Percentiles rank a stretch among this genome's conserved stretches.
Conservation (phyloP, 2,329 filamentous ascomycete genomes). For the Ilyonectria destructans region DNA sequence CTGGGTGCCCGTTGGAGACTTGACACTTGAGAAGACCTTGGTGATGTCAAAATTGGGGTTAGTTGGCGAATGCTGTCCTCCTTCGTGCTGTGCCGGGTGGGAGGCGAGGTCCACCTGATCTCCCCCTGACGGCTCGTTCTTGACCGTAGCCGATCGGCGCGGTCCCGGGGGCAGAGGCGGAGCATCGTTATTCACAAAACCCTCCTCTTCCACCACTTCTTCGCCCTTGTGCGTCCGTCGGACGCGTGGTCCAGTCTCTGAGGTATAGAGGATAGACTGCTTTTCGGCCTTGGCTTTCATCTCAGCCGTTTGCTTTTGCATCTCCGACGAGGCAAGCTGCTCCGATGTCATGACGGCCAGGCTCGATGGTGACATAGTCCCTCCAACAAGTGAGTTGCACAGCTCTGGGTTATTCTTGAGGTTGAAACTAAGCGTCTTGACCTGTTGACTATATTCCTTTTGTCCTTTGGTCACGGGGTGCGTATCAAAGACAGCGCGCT, state of each 20-base stretch:
- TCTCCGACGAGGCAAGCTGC: constrained; percentile 92
- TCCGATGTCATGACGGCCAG: constrained; percentile 91
- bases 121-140: constrained; percentile 53
- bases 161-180: constrained; percentile 49
- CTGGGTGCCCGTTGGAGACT: constrained; percentile 75
- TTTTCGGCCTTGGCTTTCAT: constrained; percentile 86
- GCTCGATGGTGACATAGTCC: constrained; percentile 79
- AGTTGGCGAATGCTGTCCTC: constrained; percentile 69
- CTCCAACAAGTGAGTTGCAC: constrained; percentile 81
- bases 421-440: constrained; percentile 87
- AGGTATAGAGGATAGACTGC: constrained; percentile 86
- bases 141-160: constrained; percentile 50
- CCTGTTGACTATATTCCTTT: constrained; percentile 73
- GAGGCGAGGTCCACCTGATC: constrained; percentile 46
- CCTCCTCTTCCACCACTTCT: constrained; percentile 87
- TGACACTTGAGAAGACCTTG: constrained; percentile 87
- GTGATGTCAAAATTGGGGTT: constrained; percentile 84
- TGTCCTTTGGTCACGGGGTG: constrained; percentile 64
- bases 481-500: constrained; percentile 77
- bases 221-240: constrained; percentile 96
- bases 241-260: constrained; percentile 81
- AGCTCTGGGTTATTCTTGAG: constrained; percentile 90
- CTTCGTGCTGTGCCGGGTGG: constrained; percentile 59
- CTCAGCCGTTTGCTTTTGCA: constrained; percentile 83
- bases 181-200: constrained; percentile 57